Conservation (phyloP, 169 alveolate genomes). For the Cyclospora cayetanensis region DNA sequence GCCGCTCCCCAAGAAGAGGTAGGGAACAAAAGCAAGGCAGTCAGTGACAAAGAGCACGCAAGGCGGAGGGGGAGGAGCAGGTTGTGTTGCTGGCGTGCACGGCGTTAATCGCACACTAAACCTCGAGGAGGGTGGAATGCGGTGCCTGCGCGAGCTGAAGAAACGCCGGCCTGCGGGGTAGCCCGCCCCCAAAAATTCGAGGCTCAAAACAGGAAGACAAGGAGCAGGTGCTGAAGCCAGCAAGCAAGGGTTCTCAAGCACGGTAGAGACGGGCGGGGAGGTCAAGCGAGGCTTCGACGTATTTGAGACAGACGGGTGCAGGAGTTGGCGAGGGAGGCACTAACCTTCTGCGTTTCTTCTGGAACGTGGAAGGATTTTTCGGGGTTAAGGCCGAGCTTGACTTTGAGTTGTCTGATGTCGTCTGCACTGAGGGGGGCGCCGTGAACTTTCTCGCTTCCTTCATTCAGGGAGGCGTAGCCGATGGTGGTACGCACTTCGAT, state of each 20-base stretch:
- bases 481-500: slow-evolving; percentile 80
- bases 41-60: too few species aligned
- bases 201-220: background rate
- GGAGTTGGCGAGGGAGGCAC: too few species aligned
- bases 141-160: too few species aligned
- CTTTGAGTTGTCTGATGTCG: slow-evolving; percentile 78
- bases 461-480: slow-evolving; percentile 81
- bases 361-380: slow-evolving; percentile 80
- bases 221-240: background rate
- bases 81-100: too few species aligned
- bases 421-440: slow-evolving; percentile 86
- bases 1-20: too few species aligned
- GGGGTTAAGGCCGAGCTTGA: slow-evolving; percentile 77
- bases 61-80: too few species aligned
- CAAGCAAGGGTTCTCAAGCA: background rate
- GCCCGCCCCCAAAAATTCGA: too few species aligned
- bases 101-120: too few species aligned
- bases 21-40: too few species aligned
- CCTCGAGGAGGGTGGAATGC: too few species aligned
- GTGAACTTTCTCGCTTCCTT: slow-evolving; percentile 85
- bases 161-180: too few species aligned
- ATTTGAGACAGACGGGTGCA: background rate
- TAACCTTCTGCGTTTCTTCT: slow-evolving; percentile 74
- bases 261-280: background rate
- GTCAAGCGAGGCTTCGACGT: background rate